phyloP scores from a whole-genome alignment of 345 rosid species.

The Diplotaxis tenuifolia region DNA sequence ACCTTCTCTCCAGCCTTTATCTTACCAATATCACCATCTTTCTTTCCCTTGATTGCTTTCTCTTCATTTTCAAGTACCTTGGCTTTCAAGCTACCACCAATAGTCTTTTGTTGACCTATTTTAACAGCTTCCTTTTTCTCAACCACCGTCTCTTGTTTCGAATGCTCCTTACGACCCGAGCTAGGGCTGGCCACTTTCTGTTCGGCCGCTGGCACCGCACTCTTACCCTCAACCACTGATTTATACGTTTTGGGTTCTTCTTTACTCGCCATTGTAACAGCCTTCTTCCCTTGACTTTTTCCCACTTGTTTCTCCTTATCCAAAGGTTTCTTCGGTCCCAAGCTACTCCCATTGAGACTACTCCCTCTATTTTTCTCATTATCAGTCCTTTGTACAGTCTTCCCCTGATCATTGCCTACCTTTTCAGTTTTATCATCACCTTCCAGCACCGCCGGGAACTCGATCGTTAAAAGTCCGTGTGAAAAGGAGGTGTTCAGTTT shows the following conservation, averaged over 20 bases:
- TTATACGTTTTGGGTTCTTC: slow-evolving; percentile 33
- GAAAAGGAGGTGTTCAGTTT: slow-evolving; percentile 19
- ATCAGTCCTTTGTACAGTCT: slow-evolving; percentile 4
- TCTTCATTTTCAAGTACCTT: too few species aligned
- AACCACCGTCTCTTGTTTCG: slow-evolving; percentile 7
- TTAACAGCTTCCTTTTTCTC: slow-evolving; percentile 13
- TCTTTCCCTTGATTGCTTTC: too few species aligned
- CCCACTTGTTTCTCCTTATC: too few species aligned
- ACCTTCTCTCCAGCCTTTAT: not conserved
- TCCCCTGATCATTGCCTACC: slow-evolving; percentile 14
- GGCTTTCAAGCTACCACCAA: slow-evolving; percentile 10
- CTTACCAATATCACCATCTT: too few species aligned
- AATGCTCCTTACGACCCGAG: not conserved
- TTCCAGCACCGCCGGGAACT: slow-evolving; percentile 17
- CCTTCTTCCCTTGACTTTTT: too few species aligned
- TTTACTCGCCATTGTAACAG: too few species aligned
- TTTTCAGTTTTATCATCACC: slow-evolving; percentile 8
- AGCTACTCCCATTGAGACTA: slow-evolving; percentile 1
- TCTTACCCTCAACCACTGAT: slow-evolving; percentile 24
- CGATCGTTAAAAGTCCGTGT: slow-evolving; percentile 32
- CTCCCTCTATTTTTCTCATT: not conserved
- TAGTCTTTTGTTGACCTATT: not conserved
- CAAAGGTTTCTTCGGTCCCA: slow-evolving; percentile 9
- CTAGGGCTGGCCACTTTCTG: slow-evolving; percentile 8
- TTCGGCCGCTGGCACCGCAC: not conserved